Conservation (phyloP, 2,329 filamentous ascomycete species). For the Huntiella moniliformis region DNA sequence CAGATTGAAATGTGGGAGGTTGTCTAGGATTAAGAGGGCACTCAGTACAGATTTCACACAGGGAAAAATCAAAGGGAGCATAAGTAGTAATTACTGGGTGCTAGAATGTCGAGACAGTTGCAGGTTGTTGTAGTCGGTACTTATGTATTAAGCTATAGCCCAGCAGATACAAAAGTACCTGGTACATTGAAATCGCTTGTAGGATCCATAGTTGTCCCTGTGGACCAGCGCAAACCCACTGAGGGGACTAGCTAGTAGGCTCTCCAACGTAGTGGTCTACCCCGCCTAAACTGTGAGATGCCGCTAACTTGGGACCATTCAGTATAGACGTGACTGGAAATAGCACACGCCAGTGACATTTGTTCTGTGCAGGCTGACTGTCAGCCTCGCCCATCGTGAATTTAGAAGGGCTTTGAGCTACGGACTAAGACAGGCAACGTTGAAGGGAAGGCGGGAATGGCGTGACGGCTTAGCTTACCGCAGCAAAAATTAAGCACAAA, state of each 20-base stretch:
- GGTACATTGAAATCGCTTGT: neutral
- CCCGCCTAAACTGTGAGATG: neutral
- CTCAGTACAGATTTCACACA: constrained; percentile 11
- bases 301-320: neutral
- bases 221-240: neutral
- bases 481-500: no score
- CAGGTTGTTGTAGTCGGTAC: no score
- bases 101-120: no score
- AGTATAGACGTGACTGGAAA: neutral
- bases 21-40: constrained; percentile 9
- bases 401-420: no score
- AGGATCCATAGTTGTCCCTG: neutral
- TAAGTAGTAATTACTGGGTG: no score
- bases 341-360: no score
- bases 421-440: no score
- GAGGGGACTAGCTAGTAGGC: neutral
- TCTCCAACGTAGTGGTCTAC: neutral
- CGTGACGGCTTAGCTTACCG: no score
- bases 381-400: no score
- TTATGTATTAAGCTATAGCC: neutral
- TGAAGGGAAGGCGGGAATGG: no score
- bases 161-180: neutral
- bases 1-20: constrained; percentile 9
- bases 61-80: constrained; percentile 13
- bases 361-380: no score